A percentile compares a stretch with the other conserved stretches of the same genome.
Conservation (phyloP, 2,329 filamentous ascomycete genomes). For the Akanthomyces dipterigenus region DNA sequence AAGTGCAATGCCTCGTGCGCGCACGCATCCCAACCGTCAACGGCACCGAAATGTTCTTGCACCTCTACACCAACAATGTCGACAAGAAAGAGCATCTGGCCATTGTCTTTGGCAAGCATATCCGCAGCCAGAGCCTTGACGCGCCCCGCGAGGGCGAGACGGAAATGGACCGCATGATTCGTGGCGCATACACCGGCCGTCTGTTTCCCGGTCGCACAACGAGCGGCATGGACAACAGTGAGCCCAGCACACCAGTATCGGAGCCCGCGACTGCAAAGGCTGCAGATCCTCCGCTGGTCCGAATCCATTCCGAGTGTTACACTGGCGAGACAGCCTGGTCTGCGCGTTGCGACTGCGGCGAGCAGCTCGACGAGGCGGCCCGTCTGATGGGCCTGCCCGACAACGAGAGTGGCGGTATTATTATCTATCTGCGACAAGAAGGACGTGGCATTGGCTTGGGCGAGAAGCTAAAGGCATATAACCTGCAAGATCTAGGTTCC, state of each 20-base stretch:
- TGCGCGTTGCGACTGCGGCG: conserved; percentile 92
- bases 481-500: conserved; percentile 91
- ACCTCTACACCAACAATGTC: conserved; percentile 86
- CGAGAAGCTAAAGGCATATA: conserved; percentile 97
- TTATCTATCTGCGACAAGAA: conserved; percentile 93
- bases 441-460: conserved; percentile 90
- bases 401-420: conserved; percentile 68
- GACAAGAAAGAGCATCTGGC: conserved; percentile 96
- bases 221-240: conserved; percentile 52
- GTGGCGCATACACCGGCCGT: conserved; percentile 85
- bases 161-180: conserved; percentile 84
- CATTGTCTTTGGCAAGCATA: conserved; percentile 88
- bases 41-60: conserved; percentile 93
- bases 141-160: conserved; percentile 68
- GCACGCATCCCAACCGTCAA: conserved; percentile 89
- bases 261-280: not conserved
- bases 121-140: conserved; percentile 68
- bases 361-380: conserved; percentile 94
- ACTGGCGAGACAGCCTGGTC: conserved; percentile 99
- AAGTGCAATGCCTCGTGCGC: conserved; percentile 89
- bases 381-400: conserved; percentile 76
- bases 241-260: not conserved
- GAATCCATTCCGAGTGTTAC: conserved; percentile 97
- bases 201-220: conserved; percentile 78
- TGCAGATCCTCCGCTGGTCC: conserved; percentile 60